Percentiles rank a stretch among this genome's conserved stretches.
Evolutionary conservation across 2,329 filamentous ascomycete genomes (phyloP).

Genomic region (Sporothrix euskadiensis): DNA sequence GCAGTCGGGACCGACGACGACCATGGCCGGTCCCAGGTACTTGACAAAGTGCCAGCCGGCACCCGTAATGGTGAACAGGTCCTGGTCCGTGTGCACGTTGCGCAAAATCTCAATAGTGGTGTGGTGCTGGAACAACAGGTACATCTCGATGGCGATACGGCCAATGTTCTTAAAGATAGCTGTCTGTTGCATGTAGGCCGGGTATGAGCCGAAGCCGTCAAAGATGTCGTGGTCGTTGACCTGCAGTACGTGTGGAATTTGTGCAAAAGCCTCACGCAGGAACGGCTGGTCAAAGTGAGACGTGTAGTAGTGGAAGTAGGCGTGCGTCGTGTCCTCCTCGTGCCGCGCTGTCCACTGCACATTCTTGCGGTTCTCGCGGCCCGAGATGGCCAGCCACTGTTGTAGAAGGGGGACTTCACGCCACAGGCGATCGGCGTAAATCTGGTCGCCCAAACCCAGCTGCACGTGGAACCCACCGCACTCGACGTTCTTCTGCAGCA

Average conservation of each 20-base stretch:
- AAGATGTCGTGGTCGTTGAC: constrained; percentile 99
- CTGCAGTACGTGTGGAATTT: constrained; percentile 91
- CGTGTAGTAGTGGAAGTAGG: constrained; percentile 98
- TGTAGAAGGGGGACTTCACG: constrained; percentile 90
- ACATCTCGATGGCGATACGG: constrained; percentile 94
- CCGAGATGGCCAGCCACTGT: constrained; percentile 92
- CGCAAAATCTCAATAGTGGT: constrained; percentile 91
- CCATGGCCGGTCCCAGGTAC: constrained; percentile 86
- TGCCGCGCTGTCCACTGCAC: constrained; percentile 90
- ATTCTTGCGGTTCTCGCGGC: constrained; percentile 88
- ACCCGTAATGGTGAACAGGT: constrained; percentile 96
- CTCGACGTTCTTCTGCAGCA: constrained; percentile 94
- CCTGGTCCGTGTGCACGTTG: constrained; percentile 81
- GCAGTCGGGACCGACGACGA: constrained; percentile 86
- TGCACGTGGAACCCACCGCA: constrained; percentile 95
- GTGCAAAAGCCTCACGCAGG: constrained; percentile 90
- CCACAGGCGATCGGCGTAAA: constrained; percentile 94
- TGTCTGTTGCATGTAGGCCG: constrained; percentile 96
- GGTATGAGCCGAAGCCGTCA: constrained; percentile 95
- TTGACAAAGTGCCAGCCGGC: constrained; percentile 99
- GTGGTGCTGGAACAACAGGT: constrained; percentile 96
- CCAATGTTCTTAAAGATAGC: constrained; percentile 99
- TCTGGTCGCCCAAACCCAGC: constrained; percentile 87
- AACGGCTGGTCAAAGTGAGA: constrained; percentile 98
- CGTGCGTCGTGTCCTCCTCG: constrained; percentile 92